Evolutionary conservation across 2,329 filamentous ascomycete species (phyloP).

Genomic region (Trichoderma atroviride): DNA sequence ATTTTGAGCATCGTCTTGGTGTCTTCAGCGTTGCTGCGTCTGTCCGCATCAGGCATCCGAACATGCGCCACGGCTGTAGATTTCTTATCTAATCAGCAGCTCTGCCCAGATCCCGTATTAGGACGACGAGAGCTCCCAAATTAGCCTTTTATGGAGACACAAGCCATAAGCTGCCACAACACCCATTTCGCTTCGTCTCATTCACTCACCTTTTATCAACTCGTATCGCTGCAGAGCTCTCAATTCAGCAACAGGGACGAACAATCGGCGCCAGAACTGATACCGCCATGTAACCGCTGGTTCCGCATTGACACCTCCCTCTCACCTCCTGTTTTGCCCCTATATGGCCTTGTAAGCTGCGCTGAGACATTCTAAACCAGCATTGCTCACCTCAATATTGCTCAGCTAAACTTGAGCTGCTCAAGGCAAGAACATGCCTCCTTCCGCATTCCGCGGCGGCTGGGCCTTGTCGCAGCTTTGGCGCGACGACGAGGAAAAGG

Average conservation of each 20-base stretch:
- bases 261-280: neutral
- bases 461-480: constrained; percentile 46
- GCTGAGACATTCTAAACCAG: neutral
- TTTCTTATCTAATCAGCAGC: neutral
- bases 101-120: neutral
- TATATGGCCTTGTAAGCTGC: constrained; percentile 25
- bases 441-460: constrained; percentile 35
- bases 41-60: neutral
- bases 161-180: constrained; percentile 18
- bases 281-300: constrained; percentile 11
- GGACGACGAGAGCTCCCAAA: neutral
- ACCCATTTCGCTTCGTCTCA: constrained; percentile 6
- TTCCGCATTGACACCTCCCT: neutral
- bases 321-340: neutral
- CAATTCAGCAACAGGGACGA: neutral
- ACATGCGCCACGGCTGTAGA: neutral
- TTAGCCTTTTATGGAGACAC: neutral
- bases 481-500: constrained; percentile 57
- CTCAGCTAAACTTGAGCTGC: neutral
- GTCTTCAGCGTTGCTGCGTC: neutral
- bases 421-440: neutral
- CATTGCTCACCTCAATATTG: neutral
- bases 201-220: neutral
- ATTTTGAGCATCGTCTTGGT: neutral
- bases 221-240: neutral